Percentiles rank a stretch among this genome's conserved stretches.
phyloP scores from a whole-genome alignment of 192 early-diverging fungal genomes.

The Dissophora globulifera region DNA sequence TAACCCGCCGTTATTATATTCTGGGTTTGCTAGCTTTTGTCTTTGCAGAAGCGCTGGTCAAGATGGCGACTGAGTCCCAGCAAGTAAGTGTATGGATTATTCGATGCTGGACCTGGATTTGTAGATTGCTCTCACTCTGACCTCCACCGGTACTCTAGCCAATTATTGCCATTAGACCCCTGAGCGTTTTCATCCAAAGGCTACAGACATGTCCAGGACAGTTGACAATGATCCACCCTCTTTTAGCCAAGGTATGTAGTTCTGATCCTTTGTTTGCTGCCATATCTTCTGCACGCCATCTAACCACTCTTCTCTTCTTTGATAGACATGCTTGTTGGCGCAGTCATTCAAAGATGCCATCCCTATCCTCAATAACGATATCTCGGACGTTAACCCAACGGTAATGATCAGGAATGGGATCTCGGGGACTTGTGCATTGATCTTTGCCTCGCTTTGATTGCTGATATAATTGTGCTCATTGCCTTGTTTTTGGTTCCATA shows the following conservation, averaged over 20 bases:
- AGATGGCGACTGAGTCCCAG: conserved; percentile 40
- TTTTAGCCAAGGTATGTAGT: conserved; percentile 49
- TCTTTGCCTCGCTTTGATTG: no score
- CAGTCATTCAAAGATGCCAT: conserved; percentile 62
- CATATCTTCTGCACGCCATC: background rate
- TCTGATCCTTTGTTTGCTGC: background rate
- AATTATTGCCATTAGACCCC: conserved; percentile 50
- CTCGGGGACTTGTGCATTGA: no score
- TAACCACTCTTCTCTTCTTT: no score
- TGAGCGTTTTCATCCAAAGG: conserved; percentile 50
- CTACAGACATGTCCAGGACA: conserved; percentile 41
- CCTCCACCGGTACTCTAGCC: conserved; percentile 35
- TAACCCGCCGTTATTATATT: background rate
- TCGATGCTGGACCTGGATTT: background rate
- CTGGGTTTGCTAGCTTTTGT: conserved; percentile 29
- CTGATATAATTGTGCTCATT: no score
- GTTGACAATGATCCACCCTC: conserved; percentile 59
- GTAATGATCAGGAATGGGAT: conserved; percentile 29
- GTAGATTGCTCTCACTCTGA: no score
- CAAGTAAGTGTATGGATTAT: conserved; percentile 32
- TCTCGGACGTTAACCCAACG: conserved; percentile 59
- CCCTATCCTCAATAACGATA: conserved; percentile 60
- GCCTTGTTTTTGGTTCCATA: conserved; percentile 35
- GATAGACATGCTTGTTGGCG: conserved; percentile 58
- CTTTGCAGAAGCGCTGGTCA: conserved; percentile 54